Evolutionary conservation across 495 filamentous ascomycete species (phyloP), one percentile per base, ranked within the genome.

Genomic region (Lepidopterella palustris): DNA sequence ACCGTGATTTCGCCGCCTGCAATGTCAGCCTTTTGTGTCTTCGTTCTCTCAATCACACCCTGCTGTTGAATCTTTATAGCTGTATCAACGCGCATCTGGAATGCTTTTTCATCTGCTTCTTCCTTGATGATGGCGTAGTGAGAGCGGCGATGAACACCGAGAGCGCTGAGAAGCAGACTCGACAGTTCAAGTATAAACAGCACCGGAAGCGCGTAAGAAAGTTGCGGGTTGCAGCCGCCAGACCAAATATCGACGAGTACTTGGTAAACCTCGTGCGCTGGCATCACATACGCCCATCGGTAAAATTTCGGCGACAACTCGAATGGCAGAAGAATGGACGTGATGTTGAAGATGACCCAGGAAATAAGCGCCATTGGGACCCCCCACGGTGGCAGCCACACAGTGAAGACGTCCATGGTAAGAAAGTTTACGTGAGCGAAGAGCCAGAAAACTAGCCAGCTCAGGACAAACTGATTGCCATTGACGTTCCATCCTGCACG

Each of bases 391-490:
- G 78, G 72, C 0, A 79, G 20, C 74, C 74, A 79, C 45, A 76
- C 66, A 1, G 76, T 76, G 52, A 80, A 72, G 9, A 75, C 66
- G 48, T 83, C 79, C 0, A 83, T 69, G 9, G 67, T 61, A 28
- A 78, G 68, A 61, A 80, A 83, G 61, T 81, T 80, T 24, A 74
- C 47, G 60, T 82, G 78, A 1, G 71, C 74, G 39, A 79, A 79
- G 5, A 83, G 76, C 80, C 80, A 83, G 1, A 81, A 49, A 0
- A 61, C 52, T 45, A 75, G 59, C 80, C 80, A 83, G 5, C 68
- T 74, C 20, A 80, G 61, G 1, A 62, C 71, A 55, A 78, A 81
- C 47, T 82, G 78, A 28, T 58, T 69, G n/a, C 67, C 72, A 53
- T 72, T 72, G 29, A 81, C 74, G 50, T 72, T 5, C 80, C 79